Evolutionary conservation across 768 basidiomycete genomes (phyloP), one percentile per base, ranked within the genome.

Genomic region (Suillus luteus): DNA sequence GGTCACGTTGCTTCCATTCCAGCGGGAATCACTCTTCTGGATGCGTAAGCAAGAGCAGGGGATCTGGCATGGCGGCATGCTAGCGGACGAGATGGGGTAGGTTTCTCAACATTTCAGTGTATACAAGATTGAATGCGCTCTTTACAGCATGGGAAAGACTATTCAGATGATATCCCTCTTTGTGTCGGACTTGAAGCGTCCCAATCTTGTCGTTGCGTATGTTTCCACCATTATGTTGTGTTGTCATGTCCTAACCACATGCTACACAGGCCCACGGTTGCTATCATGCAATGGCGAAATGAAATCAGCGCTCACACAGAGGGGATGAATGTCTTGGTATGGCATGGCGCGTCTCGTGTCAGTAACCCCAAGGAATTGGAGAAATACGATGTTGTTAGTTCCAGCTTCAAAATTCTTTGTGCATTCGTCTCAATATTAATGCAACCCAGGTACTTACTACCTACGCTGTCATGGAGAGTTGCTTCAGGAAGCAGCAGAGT

Each of bases 131-230:
- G n/a, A 55, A 58, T 65, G 31, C 8, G 19, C 10, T 43, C 59
- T 38, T 38, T 49, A 17, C 66, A 90, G 91, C 22, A 94, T 95
- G 93, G 92, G 91, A 15, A 95, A 95, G 77, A 99, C 96, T 0
- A 99, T 99, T 64, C 97, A 99, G 73, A 94, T 95, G 67, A 96
- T 99, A 58, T 85, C 95, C 1, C 82, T 99, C 44, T 82, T 99
- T 43, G 86, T 96, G 5, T 86, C 90, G 1, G 93, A 95, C 70
- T 73, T 83, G 55, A 77, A 81, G 65, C 90, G 86, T 72, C 95
- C 95, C 2, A 96, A 95, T 68, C 84, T 99, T 24, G 93, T 99
- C 38, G 84, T 99, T 35, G 97, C 97, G 91, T 93, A 74, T 66
- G 88, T 80, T n/a, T 51, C 49, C 37, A 43, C 52, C 59, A 55